phyloP scores from a whole-genome alignment of 257 asterid genomes.

The Nicotiana obtusifolia region DNA sequence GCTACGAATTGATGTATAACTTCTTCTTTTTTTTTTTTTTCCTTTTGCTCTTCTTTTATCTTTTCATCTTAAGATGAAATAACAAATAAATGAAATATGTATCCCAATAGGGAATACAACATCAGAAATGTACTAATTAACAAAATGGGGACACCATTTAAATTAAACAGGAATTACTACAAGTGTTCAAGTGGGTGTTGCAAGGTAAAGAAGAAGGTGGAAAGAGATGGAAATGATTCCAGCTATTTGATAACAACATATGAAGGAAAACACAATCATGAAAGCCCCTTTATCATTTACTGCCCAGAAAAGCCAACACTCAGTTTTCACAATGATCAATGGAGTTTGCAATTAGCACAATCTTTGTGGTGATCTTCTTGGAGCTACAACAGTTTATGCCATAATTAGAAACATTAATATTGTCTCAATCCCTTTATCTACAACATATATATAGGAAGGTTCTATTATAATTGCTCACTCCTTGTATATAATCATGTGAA shows the following conservation, averaged over 20 bases:
- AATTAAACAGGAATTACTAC: constrained; percentile 27
- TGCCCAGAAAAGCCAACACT: constrained; percentile 7
- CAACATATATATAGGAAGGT: neutral
- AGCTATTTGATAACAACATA: constrained; percentile 30
- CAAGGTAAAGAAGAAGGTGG: constrained; percentile 35
- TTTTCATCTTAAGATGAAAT: neutral
- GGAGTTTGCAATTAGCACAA: neutral
- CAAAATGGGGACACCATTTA: neutral
- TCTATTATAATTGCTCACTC: too few species aligned
- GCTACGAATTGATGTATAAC: neutral
- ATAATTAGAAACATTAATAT: neutral
- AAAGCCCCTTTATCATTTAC: constrained; percentile 16
- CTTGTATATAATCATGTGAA: neutral
- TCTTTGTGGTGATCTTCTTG: neutral
- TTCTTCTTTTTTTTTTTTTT: too few species aligned
- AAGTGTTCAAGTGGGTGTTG: constrained; percentile 32
- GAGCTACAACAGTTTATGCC: neutral
- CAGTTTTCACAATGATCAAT: neutral
- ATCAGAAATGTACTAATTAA: neutral
- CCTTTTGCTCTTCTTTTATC: neutral
- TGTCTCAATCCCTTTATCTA: neutral
- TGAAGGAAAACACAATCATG: constrained; percentile 33
- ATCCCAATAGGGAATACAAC: too few species aligned
- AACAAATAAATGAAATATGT: neutral
- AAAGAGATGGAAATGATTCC: constrained; percentile 32